A percentile compares a stretch with the other conserved stretches of the same genome.
These are phyloP conservation scores for Cucumis melo DNA, from an alignment of 306 rosid species.

Conservation along the genomic window DNA sequence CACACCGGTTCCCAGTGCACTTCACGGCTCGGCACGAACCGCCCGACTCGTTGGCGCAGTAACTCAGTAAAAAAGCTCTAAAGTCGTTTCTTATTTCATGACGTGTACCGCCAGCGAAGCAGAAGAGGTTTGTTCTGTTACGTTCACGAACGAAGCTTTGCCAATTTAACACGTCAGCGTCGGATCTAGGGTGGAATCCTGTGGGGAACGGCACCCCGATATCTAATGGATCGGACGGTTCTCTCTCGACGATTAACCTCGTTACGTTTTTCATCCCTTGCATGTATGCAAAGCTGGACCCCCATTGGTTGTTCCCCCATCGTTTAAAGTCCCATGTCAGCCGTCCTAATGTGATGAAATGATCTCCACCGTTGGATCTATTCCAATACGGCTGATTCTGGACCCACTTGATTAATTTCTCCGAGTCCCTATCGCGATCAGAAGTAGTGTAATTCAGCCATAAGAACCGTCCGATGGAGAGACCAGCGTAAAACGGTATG, in stretches of 20 bases:
- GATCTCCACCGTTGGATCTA: conserved; percentile 11
- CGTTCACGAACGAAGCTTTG: not conserved
- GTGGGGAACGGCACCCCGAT: conserved; percentile 4
- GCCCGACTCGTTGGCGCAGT: not conserved
- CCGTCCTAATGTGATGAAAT: conserved; percentile 9
- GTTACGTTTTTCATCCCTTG: not conserved
- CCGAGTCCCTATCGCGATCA: not conserved
- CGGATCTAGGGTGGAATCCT: not conserved
- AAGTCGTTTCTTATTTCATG: not conserved
- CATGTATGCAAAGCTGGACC: not conserved
- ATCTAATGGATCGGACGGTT: not conserved
- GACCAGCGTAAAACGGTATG: conserved; percentile 12
- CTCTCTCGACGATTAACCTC: conserved; percentile 4
- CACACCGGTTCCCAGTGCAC: not conserved
- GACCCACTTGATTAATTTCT: conserved; percentile 5
- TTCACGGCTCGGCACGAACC: not conserved
- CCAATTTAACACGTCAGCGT: conserved; percentile 1
- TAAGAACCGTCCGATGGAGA: not conserved
- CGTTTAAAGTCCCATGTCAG: conserved; percentile 14
- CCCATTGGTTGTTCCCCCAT: conserved; percentile 1
- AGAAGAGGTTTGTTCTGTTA: not conserved
- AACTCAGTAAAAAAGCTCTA: not conserved
- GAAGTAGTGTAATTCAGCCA: not conserved
- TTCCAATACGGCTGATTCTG: conserved; percentile 4
- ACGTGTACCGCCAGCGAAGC: conserved; percentile 7